Evolutionary conservation across 2,329 filamentous ascomycete species (phyloP).

Genomic region (Ophiosphaerella narmari): DNA sequence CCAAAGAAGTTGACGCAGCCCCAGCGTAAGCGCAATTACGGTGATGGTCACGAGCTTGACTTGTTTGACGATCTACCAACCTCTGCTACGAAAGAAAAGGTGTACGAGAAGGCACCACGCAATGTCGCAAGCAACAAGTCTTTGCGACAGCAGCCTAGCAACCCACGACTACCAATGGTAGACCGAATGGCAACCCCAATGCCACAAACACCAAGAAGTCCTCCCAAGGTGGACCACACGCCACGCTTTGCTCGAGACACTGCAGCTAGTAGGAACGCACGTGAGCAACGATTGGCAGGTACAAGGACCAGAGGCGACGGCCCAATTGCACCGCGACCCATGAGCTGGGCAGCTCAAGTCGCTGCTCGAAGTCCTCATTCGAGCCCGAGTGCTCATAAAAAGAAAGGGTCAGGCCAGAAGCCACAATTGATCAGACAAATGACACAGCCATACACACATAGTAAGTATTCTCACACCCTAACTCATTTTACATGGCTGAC

Average conservation of each 20-base stretch:
- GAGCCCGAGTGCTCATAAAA: slow-evolving; percentile 55
- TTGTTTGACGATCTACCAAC: slow-evolving; percentile 94
- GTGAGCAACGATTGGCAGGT: slow-evolving; percentile 62
- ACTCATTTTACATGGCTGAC: slow-evolving; percentile 9
- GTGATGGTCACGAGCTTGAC: slow-evolving; percentile 90
- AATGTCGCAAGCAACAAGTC: slow-evolving; percentile 70
- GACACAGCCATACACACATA: slow-evolving; percentile 76
- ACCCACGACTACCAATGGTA: slow-evolving; percentile 46
- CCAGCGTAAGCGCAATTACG: slow-evolving; percentile 61
- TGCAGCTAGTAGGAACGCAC: slow-evolving; percentile 66
- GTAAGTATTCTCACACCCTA: slow-evolving; percentile 58
- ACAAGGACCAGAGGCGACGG: slow-evolving; percentile 52
- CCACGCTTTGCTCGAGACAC: slow-evolving; percentile 70
- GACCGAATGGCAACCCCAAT: slow-evolving; percentile 54
- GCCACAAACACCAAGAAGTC: slow-evolving; percentile 61
- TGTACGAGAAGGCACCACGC: slow-evolving; percentile 79
- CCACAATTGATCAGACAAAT: slow-evolving; percentile 90
- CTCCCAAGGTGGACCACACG: slow-evolving; percentile 56
- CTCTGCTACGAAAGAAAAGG: slow-evolving; percentile 78
- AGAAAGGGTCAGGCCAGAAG: slow-evolving; percentile 64
- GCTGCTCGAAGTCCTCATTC: slow-evolving; percentile 56
- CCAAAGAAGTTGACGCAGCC: slow-evolving; percentile 54
- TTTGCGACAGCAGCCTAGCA: slow-evolving; percentile 57
- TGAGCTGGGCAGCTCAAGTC: slow-evolving; percentile 64
- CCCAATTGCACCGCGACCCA: slow-evolving; percentile 57